phyloP scores from a whole-genome alignment of 257 asterid species.

The Solanum bukasovii region DNA sequence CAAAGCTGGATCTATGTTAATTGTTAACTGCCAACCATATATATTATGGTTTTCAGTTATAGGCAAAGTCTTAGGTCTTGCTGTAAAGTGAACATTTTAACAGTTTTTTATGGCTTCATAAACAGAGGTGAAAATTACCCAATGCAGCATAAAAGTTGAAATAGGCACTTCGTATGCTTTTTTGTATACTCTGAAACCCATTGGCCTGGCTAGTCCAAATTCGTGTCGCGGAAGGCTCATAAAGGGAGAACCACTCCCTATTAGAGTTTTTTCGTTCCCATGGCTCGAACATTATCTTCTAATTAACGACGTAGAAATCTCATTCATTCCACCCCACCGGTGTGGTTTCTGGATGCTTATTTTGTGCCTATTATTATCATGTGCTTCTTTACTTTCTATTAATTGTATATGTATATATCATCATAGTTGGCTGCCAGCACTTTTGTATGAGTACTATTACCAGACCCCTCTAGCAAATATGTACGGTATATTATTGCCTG shows the following conservation, averaged over 20 bases:
- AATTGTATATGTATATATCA: not conserved
- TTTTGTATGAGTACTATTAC: not conserved
- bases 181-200: not conserved
- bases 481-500: not conserved
- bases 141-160: not conserved
- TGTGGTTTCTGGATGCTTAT: not conserved
- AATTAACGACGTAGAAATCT: not conserved
- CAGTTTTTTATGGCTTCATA: not conserved
- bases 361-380: not conserved
- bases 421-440: not conserved
- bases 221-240: not conserved
- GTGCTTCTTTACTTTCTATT: not conserved
- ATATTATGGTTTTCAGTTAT: not conserved
- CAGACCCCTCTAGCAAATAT: not conserved
- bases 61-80: not conserved
- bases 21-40: not conserved
- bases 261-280: not conserved
- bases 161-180: not conserved
- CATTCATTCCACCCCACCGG: not conserved
- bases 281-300: not conserved
- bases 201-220: not conserved
- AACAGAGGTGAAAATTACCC: not conserved
- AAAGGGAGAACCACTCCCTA: not conserved
- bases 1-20: not conserved
- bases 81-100: not conserved